These are phyloP conservation scores for Beauveria australis DNA, from an alignment of 2,329 filamentous ascomycete species.

Conservation along the genomic window DNA sequence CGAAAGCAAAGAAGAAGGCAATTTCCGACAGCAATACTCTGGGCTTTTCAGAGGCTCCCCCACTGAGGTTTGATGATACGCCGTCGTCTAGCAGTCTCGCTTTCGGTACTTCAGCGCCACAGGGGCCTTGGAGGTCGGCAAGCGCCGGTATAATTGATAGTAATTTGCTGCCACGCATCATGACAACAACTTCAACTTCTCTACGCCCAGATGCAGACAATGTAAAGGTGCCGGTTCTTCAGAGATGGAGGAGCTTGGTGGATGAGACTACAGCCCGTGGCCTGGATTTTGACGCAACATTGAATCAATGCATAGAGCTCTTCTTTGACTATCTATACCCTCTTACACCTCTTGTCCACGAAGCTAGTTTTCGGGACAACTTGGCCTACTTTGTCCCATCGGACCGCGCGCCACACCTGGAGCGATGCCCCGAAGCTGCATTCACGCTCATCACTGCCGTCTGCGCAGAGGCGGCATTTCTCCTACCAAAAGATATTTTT, in stretches of 20 bases:
- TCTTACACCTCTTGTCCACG: constrained; percentile 33
- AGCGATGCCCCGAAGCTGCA: constrained; percentile 27
- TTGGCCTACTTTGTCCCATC: constrained; percentile 23
- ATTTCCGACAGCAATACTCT: not conserved
- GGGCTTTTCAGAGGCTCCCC: not conserved
- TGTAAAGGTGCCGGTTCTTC: constrained; percentile 16
- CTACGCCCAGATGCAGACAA: not conserved
- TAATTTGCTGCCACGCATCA: not conserved
- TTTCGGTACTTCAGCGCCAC: not conserved
- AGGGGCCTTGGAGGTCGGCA: not conserved
- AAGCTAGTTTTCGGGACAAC: constrained; percentile 29
- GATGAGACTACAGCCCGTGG: constrained; percentile 18
- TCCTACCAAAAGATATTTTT: constrained; percentile 31
- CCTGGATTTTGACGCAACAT: constrained; percentile 18
- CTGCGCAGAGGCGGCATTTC: constrained; percentile 32
- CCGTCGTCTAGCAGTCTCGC: not conserved
- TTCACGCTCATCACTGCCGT: constrained; percentile 37
- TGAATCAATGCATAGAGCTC: constrained; percentile 28
- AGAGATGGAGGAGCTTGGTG: constrained; percentile 22
- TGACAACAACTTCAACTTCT: not conserved
- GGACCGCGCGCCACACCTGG: constrained; percentile 12
- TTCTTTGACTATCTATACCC: constrained; percentile 37
- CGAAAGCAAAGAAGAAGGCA: constrained; percentile 22
- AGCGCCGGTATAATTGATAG: not conserved
- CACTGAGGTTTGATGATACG: not conserved